phyloP scores from a whole-genome alignment of 2,329 filamentous ascomycete species.

The Blumeria graminis region DNA sequence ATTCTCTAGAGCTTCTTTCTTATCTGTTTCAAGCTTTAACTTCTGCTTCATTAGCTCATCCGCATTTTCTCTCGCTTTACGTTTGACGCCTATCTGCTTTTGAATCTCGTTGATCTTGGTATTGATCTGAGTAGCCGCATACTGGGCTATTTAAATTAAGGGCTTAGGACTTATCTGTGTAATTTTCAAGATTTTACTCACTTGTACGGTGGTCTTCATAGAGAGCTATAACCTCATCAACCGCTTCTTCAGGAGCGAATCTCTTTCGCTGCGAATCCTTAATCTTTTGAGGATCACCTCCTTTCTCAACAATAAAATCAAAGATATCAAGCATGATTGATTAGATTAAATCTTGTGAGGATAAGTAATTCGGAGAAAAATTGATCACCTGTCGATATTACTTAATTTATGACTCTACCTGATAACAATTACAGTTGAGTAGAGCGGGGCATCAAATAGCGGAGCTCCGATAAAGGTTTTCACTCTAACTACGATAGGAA shows the following conservation, averaged over 20 bases:
- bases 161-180: neutral
- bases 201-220: conserved; percentile 69
- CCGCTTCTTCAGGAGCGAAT: conserved; percentile 54
- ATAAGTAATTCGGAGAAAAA: too few species aligned
- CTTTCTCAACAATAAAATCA: conserved; percentile 66
- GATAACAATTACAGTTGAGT: too few species aligned
- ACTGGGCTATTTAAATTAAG: conserved; percentile 30
- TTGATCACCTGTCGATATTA: too few species aligned
- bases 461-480: too few species aligned
- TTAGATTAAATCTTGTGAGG: too few species aligned
- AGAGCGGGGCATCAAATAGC: too few species aligned
- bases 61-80: conserved; percentile 83
- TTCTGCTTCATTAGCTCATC: conserved; percentile 60
- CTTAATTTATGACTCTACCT: too few species aligned
- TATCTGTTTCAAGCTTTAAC: conserved; percentile 51
- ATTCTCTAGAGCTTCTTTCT: conserved; percentile 52
- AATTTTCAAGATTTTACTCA: conserved; percentile 15
- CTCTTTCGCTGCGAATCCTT: conserved; percentile 74
- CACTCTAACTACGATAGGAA: too few species aligned
- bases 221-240: conserved; percentile 73
- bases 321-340: conserved; percentile 45
- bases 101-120: conserved; percentile 71
- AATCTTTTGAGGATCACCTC: conserved; percentile 77
- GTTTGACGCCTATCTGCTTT: conserved; percentile 76
- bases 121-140: conserved; percentile 56